Evolutionary conservation across 345 rosid genomes (phyloP).

Genomic region (Gossypium ekmanianum): DNA sequence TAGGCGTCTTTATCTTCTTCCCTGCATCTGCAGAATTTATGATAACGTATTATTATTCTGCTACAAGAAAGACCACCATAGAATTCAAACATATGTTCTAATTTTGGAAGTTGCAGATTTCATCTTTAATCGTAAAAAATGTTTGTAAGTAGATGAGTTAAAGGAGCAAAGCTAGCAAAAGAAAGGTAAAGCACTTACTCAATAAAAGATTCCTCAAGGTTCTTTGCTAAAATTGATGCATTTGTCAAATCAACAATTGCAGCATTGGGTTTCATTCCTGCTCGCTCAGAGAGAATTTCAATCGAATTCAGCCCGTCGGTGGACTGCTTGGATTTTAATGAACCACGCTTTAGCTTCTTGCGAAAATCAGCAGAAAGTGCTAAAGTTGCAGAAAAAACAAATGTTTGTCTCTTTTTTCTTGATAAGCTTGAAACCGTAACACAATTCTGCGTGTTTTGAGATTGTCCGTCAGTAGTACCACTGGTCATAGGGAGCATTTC

Average conservation of each 20-base stretch:
- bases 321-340: slow-evolving; percentile 57
- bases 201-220: slow-evolving; percentile 82
- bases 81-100: slow-evolving; percentile 1
- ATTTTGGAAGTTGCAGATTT: not conserved
- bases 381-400: slow-evolving; percentile 95
- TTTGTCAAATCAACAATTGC: slow-evolving; percentile 89
- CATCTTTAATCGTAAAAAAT: not conserved
- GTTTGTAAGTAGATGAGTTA: not conserved
- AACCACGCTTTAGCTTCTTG: slow-evolving; percentile 80
- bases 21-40: slow-evolving; percentile 54
- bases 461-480: slow-evolving; percentile 40
- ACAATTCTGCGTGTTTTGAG: slow-evolving; percentile 47
- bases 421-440: slow-evolving; percentile 53
- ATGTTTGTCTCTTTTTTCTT: slow-evolving; percentile 87
- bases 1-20: slow-evolving; percentile 91
- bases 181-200: slow-evolving; percentile 42
- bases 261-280: slow-evolving; percentile 81
- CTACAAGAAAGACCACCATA: slow-evolving; percentile 5
- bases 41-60: slow-evolving; percentile 17
- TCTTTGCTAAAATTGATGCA: slow-evolving; percentile 61
- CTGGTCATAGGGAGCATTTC: slow-evolving; percentile 74
- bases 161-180: not conserved
- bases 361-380: slow-evolving; percentile 89
- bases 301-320: slow-evolving; percentile 67
- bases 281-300: slow-evolving; percentile 78